Evolutionary conservation across 2,329 filamentous ascomycete genomes (phyloP).

Genomic region (Rasamsonia emersonii): DNA sequence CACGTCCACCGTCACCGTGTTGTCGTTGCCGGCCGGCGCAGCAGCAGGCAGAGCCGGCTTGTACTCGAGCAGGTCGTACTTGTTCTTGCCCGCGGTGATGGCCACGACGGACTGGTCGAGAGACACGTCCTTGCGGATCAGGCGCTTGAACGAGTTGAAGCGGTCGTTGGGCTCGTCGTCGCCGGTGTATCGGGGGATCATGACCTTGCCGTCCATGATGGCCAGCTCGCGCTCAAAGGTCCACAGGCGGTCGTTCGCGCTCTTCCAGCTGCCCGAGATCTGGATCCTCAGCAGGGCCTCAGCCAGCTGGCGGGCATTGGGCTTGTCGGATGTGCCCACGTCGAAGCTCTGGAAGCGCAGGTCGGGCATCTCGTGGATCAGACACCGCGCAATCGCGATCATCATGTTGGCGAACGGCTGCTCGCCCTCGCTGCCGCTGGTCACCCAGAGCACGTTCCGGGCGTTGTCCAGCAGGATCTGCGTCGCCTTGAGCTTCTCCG

Average conservation of each 20-base stretch:
- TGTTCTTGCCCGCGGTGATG: too few relatives aligned
- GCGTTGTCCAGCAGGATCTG: slow-evolving; percentile 10
- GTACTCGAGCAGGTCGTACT: too few relatives aligned
- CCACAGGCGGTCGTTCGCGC: slow-evolving; percentile 17
- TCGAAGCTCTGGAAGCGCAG: slow-evolving; percentile 15
- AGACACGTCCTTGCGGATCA: slow-evolving; percentile 12
- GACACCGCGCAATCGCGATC: slow-evolving; percentile 14
- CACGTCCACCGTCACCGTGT: too few relatives aligned
- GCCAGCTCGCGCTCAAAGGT: slow-evolving; percentile 20
- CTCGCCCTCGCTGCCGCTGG: slow-evolving; percentile 9
- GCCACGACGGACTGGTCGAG: too few relatives aligned
- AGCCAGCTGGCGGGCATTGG: slow-evolving; percentile 4
- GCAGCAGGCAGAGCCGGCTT: too few relatives aligned
- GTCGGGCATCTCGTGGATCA: slow-evolving; percentile 15
- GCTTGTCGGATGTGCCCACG: slow-evolving; percentile 7
- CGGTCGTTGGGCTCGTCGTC: slow-evolving; percentile 12
- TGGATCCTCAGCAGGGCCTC: slow-evolving; percentile 12
- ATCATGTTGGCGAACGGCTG: slow-evolving; percentile 17
- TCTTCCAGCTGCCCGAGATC: slow-evolving; percentile 11
- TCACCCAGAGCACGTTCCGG: slow-evolving; percentile 19
- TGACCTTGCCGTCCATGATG: slow-evolving; percentile 14
- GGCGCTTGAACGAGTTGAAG: slow-evolving; percentile 16
- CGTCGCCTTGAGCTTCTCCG: slow-evolving; percentile 7
- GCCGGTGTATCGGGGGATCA: slow-evolving; percentile 20
- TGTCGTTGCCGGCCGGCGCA: too few relatives aligned